These are phyloP conservation scores for Erysimum pusillum DNA, from an alignment of 441 rosid genomes.

Conservation along the genomic window DNA sequence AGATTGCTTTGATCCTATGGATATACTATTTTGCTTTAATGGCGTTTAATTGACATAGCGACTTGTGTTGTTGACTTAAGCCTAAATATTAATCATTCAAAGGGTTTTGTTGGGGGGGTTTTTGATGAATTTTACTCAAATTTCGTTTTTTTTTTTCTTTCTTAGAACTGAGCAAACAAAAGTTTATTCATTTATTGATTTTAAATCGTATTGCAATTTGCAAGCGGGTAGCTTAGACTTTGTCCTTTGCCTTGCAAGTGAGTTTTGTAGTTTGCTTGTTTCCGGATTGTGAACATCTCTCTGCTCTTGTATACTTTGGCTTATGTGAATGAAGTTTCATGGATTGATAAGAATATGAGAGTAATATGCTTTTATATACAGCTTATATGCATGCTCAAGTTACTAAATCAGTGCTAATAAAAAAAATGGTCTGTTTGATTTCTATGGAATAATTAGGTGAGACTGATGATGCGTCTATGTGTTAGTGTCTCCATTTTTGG, in stretches of 20 bases:
- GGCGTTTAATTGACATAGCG: background rate
- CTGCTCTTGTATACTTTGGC: background rate
- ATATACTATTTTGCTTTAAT: background rate
- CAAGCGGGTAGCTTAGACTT: too few species aligned
- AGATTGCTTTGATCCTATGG: background rate
- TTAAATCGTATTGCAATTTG: background rate
- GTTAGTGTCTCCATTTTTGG: too few species aligned
- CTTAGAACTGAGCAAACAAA: background rate
- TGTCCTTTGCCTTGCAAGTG: background rate
- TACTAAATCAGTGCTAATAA: background rate
- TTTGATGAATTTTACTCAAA: background rate
- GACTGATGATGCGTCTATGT: too few species aligned
- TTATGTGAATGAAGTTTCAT: background rate
- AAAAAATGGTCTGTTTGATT: conserved; percentile 16
- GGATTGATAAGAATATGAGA: background rate
- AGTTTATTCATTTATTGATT: background rate
- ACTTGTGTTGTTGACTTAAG: background rate
- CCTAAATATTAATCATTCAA: background rate
- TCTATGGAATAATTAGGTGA: background rate
- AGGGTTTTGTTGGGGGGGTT: background rate
- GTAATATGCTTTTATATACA: too few species aligned
- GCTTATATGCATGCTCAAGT: too few species aligned
- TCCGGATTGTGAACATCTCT: conserved; percentile 2
- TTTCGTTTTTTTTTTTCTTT: background rate
- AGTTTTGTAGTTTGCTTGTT: background rate